Conservation (phyloP, 2,329 filamentous ascomycete species). For the Ampelomyces quisqualis region DNA sequence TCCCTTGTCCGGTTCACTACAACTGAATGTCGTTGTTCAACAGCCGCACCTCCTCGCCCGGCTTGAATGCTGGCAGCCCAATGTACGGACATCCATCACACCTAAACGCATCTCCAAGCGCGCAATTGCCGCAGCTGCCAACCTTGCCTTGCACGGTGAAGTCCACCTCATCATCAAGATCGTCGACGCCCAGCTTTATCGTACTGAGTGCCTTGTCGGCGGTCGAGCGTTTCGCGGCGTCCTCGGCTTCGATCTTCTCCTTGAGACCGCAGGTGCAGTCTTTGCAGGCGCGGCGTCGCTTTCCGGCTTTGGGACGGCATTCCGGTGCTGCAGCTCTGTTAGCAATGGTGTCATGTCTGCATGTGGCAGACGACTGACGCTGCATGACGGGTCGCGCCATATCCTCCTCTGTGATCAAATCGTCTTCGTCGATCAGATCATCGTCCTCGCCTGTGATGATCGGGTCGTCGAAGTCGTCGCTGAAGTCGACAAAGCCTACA, state of each 20-base stretch:
- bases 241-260: conserved; percentile 81
- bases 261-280: conserved; percentile 96
- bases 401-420: conserved; percentile 81
- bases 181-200: conserved; percentile 71
- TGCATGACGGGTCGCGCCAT: conserved; percentile 73
- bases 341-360: conserved; percentile 6
- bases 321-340: conserved; percentile 63
- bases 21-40: conserved; percentile 84
- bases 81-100: conserved; percentile 76
- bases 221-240: conserved; percentile 64
- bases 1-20: no score
- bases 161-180: conserved; percentile 87
- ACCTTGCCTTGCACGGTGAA: conserved; percentile 98
- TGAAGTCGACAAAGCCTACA: conserved; percentile 59
- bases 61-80: conserved; percentile 92
- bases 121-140: conserved; percentile 91
- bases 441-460: conserved; percentile 65
- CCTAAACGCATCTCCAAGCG: conserved; percentile 78
- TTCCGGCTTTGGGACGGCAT: conserved; percentile 82
- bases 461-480: conserved; percentile 61
- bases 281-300: conserved; percentile 91
- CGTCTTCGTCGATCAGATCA: conserved; percentile 89
- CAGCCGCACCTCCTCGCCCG: conserved; percentile 88
- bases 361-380: conserved; percentile 60
- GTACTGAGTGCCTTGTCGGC: conserved; percentile 66